phyloP scores from a whole-genome alignment of 108 stramenopile genomes.

The Schizochytrium sp. region DNA sequence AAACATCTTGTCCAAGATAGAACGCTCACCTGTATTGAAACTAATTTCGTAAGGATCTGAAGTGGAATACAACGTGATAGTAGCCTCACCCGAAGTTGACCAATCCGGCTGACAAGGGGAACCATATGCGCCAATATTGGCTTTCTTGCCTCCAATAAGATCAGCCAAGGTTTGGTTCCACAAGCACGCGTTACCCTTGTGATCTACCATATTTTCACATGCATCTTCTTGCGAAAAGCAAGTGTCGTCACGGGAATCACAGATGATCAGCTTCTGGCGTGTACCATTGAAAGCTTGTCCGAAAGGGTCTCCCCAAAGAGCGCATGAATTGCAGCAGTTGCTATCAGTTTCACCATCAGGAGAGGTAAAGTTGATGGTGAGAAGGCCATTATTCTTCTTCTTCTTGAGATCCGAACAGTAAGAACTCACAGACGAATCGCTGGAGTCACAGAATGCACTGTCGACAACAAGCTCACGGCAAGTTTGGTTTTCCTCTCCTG shows the following conservation, averaged over 20 bases:
- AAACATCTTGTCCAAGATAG: constrained; percentile 38
- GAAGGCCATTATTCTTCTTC: neutral
- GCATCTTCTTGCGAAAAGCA: neutral
- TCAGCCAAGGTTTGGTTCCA: constrained; percentile 1
- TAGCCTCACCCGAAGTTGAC: neutral
- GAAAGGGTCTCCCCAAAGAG: constrained; percentile 21
- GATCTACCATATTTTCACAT: neutral
- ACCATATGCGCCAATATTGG: constrained; percentile 40
- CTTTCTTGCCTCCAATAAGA: neutral
- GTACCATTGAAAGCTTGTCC: constrained; percentile 29
- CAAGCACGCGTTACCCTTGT: neutral
- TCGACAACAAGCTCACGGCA: constrained; percentile 38
- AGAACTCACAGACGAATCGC: neutral
- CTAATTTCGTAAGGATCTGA: neutral
- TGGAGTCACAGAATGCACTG: neutral
- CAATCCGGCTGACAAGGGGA: constrained; percentile 33
- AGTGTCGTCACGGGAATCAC: neutral
- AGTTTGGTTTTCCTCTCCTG: neutral
- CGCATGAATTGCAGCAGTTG: constrained; percentile 47
- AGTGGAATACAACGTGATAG: constrained; percentile 5
- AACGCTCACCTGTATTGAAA: constrained; percentile 26
- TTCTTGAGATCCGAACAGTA: neutral
- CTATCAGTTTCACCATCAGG: neutral
- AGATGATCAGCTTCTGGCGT: constrained; percentile 15
- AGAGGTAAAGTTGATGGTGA: neutral